Evolutionary conservation across 2,329 filamentous ascomycete genomes (phyloP).

Genomic region (Stachybotrys elegans): DNA sequence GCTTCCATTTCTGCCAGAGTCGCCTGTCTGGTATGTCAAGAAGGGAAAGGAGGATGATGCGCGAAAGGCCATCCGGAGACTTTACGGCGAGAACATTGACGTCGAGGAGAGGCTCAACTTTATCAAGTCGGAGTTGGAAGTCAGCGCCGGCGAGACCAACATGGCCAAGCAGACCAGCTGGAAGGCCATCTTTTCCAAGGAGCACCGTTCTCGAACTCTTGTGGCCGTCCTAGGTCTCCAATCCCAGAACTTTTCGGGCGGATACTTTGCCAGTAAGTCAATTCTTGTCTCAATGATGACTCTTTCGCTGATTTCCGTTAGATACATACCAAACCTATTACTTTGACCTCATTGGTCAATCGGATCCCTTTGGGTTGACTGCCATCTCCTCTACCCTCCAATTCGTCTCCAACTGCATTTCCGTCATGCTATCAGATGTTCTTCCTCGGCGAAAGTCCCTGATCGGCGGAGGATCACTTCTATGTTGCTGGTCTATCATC

Average conservation of each 20-base stretch:
- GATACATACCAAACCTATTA: conserved; percentile 24
- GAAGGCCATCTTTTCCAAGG: conserved; percentile 23
- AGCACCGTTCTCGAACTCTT: conserved; percentile 17
- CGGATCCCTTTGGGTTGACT: conserved; percentile 21
- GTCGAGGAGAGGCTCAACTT: conserved; percentile 16
- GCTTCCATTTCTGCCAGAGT: conserved; percentile 20
- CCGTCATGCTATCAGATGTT: conserved; percentile 18
- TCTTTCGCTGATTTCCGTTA: conserved; percentile 1
- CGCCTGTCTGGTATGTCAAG: conserved; percentile 22
- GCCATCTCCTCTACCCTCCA: conserved; percentile 22
- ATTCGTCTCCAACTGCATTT: conserved; percentile 19
- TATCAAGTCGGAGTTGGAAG: conserved; percentile 20
- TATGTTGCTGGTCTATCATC: conserved; percentile 20
- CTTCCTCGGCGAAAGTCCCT: conserved; percentile 19
- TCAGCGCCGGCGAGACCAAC: conserved; percentile 14
- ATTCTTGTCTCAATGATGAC: accelerated
- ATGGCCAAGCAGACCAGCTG: conserved; percentile 21
- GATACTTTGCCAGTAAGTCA: conserved; percentile 22
- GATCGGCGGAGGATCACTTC: conserved; percentile 18
- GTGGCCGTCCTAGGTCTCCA: conserved; percentile 20
- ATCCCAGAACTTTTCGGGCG: conserved; percentile 22
- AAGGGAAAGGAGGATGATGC: conserved; percentile 21
- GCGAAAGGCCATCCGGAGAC: conserved; percentile 17
- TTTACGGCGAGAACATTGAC: conserved; percentile 15
- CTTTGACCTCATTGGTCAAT: conserved; percentile 23